Evolutionary conservation across 306 rosid genomes (phyloP).

Genomic region (Prunus armeniaca): DNA sequence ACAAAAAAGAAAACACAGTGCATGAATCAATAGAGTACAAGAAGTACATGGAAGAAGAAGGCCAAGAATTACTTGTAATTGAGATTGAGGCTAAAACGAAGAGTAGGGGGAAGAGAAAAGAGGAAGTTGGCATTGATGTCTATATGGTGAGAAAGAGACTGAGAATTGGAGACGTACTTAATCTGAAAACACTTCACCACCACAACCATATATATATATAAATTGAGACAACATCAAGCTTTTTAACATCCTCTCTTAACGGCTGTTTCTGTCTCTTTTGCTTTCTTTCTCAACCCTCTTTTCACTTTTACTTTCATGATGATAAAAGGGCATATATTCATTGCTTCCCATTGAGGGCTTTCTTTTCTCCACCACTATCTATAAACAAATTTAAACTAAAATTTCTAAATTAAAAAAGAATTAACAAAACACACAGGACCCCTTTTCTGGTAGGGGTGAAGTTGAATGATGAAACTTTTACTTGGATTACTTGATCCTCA

Average conservation of each 20-base stretch:
- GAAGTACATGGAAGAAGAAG: slow-evolving; percentile 15
- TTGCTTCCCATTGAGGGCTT: slow-evolving; percentile 67
- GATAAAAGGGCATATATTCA: slow-evolving; percentile 59
- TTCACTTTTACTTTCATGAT: slow-evolving; percentile 50
- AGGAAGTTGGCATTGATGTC: slow-evolving; percentile 44
- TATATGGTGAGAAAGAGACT: neutral
- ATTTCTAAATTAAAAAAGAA: neutral
- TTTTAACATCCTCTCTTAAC: slow-evolving; percentile 19
- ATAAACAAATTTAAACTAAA: neutral
- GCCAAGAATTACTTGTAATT: slow-evolving; percentile 42
- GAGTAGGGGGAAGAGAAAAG: slow-evolving; percentile 28
- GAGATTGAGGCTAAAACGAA: slow-evolving; percentile 28
- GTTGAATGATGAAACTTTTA: slow-evolving; percentile 13
- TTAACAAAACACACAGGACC: neutral
- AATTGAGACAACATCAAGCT: slow-evolving; percentile 29
- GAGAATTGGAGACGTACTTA: neutral
- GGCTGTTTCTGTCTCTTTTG: slow-evolving; percentile 27
- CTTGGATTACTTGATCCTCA: slow-evolving; percentile 12
- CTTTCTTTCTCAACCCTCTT: slow-evolving; percentile 31
- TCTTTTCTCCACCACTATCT: slow-evolving; percentile 13
- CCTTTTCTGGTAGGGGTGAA: neutral
- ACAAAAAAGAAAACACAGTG: neutral
- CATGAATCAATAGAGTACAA: slow-evolving; percentile 1
- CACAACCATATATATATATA: neutral
- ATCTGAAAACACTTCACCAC: neutral